Evolutionary conservation across 1,139 yeast genomes (phyloP).

Genomic region (Taphrina deformans): DNA sequence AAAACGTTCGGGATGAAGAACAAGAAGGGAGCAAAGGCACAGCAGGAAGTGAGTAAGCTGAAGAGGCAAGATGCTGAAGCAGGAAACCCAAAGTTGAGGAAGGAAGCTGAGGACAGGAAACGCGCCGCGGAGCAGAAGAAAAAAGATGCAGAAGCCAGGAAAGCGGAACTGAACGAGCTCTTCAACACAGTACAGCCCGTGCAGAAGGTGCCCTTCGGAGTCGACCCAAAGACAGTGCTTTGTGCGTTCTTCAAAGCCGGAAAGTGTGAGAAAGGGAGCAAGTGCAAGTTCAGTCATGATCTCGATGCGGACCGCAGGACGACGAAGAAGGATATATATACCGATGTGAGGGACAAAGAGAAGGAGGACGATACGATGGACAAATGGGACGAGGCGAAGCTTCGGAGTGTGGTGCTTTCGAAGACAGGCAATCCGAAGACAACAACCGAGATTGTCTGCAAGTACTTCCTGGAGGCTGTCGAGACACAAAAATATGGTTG

Average conservation of each 20-base stretch:
- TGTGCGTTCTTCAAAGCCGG: constrained; percentile 93
- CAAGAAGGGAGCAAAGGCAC: constrained; percentile 90
- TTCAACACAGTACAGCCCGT: constrained; percentile 58
- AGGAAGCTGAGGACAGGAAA: constrained; percentile 74
- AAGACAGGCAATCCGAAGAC: constrained; percentile 94
- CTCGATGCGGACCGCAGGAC: constrained; percentile 81
- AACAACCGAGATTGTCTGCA: constrained; percentile 94
- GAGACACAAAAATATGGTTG: constrained; percentile 98
- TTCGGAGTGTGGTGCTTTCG: constrained; percentile 78
- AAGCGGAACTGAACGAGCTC: constrained; percentile 78
- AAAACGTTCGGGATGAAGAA: constrained; percentile 35
- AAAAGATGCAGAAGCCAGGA: constrained; percentile 87
- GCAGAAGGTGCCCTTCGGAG: constrained; percentile 94
- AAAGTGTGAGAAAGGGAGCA: constrained; percentile 80
- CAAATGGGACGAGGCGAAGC: constrained; percentile 93
- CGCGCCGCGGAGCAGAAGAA: constrained; percentile 78
- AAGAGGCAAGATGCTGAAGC: constrained; percentile 62
- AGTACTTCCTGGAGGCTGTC: constrained; percentile 91
- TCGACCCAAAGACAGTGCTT: constrained; percentile 90
- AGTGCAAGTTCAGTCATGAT: constrained; percentile 95
- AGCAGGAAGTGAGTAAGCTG: constrained; percentile 77
- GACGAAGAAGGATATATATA: constrained; percentile 85
- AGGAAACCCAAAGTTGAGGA: constrained; percentile 41
- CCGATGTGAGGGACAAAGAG: constrained; percentile 71
- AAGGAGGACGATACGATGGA: constrained; percentile 91